A percentile compares a stretch with the other conserved stretches of the same genome.
Evolutionary conservation across 805 yeast species (phyloP).

Genomic region (Saturnispora besseyi): DNA sequence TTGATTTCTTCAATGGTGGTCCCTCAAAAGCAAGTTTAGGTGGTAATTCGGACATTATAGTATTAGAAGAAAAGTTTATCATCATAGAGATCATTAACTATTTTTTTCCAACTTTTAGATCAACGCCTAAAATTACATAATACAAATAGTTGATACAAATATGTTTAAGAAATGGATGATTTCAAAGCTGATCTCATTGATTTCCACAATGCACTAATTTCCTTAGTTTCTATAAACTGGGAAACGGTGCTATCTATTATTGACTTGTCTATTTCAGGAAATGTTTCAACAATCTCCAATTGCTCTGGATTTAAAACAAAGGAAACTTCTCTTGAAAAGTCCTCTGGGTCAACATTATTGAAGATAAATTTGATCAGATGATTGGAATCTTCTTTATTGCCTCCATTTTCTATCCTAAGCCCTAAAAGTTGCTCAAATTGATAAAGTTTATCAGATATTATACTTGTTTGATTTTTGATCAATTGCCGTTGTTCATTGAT

Average conservation of each 20-base stretch:
- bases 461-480: conserved; percentile 30
- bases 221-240: conserved; percentile 21
- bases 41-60: conserved; percentile 1
- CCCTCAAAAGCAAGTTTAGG: background rate
- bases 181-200: conserved; percentile 23
- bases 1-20: conserved; percentile 5
- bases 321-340: conserved; percentile 35
- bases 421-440: conserved; percentile 42
- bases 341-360: conserved; percentile 37
- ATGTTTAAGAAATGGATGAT: background rate
- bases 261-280: conserved; percentile 27
- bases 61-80: background rate
- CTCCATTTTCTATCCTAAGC: conserved; percentile 32
- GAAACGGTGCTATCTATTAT: conserved; percentile 14
- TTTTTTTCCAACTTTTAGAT: background rate
- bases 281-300: conserved; percentile 28
- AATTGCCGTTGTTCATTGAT: conserved; percentile 24
- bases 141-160: background rate
- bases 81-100: background rate
- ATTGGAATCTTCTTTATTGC: conserved; percentile 24
- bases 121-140: background rate
- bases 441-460: conserved; percentile 34
- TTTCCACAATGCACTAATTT: conserved; percentile 28
- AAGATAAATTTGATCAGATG: conserved; percentile 33
- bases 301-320: conserved; percentile 34